Evolutionary conservation across 2,329 filamentous ascomycete species (phyloP).

Genomic region (Pseudopyricularia cyperi): DNA sequence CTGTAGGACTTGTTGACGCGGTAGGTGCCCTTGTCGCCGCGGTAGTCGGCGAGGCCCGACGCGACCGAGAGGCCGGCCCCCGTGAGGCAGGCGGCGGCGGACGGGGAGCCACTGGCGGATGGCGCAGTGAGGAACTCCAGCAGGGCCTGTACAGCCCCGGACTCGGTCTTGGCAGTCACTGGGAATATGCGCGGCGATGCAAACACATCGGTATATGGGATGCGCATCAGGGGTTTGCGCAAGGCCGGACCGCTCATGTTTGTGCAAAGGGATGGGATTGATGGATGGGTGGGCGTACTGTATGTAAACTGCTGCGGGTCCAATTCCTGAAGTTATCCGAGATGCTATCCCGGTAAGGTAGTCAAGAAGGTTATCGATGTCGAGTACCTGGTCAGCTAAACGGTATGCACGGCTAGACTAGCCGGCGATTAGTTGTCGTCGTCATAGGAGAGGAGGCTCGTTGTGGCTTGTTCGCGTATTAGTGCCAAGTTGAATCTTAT

Average conservation of each 20-base stretch:
- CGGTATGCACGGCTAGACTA: too few relatives aligned
- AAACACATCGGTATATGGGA: slow-evolving; percentile 79
- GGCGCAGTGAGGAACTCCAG: slow-evolving; percentile 59
- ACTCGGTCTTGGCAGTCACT: slow-evolving; percentile 50
- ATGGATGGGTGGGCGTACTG: background rate
- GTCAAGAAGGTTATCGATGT: too few relatives aligned
- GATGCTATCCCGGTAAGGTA: too few relatives aligned
- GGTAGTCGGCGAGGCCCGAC: slow-evolving; percentile 85
- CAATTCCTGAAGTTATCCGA: background rate
- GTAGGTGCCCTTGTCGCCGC: slow-evolving; percentile 83
- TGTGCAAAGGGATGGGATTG: background rate
- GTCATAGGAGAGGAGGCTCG: too few relatives aligned
- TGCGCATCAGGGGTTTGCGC: slow-evolving; percentile 66
- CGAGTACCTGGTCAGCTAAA: too few relatives aligned
- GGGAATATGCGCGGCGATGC: slow-evolving; percentile 66
- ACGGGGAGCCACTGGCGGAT: slow-evolving; percentile 32
- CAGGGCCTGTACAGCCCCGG: slow-evolving; percentile 67
- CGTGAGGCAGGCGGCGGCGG: slow-evolving; percentile 41
- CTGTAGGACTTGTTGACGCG: slow-evolving; percentile 80
- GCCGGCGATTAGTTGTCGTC: background rate
- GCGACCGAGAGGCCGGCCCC: slow-evolving; percentile 90
- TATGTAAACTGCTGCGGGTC: background rate
- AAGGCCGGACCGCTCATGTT: slow-evolving; percentile 23
- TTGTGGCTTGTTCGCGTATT: too few relatives aligned
- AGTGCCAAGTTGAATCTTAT: too few relatives aligned